phyloP scores from a whole-genome alignment of 805 yeast species.

The Yamadazyma sp. region DNA sequence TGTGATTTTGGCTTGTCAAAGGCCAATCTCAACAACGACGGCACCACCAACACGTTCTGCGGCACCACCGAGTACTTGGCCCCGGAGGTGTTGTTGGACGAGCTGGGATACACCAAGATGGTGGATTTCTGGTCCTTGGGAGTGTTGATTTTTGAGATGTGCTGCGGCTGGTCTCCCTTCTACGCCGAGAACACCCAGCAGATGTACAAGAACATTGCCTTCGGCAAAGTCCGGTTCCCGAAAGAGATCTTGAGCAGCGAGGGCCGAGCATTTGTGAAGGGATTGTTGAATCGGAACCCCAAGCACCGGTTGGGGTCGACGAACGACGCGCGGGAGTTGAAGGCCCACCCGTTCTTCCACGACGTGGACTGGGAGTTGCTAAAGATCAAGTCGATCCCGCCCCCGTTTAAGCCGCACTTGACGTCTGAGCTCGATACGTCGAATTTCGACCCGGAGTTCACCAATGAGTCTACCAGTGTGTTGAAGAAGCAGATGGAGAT shows the following conservation, averaged over 20 bases:
- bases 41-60: constrained; percentile 95
- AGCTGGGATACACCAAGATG: constrained; percentile 96
- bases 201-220: constrained; percentile 98
- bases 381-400: constrained; percentile 79
- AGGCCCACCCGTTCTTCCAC: constrained; percentile 87
- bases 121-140: constrained; percentile 99
- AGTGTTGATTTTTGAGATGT: constrained; percentile 96
- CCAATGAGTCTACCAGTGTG: constrained; percentile 83
- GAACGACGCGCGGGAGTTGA: constrained; percentile 88
- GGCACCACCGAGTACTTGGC: constrained; percentile 98
- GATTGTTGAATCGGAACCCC: constrained; percentile 92
- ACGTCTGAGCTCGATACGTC: constrained; percentile 91
- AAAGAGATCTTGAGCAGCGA: constrained; percentile 91
- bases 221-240: constrained; percentile 96
- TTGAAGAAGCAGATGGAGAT: constrained; percentile 64
- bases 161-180: constrained; percentile 99
- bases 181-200: constrained; percentile 97
- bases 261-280: constrained; percentile 94
- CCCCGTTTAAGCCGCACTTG: constrained; percentile 95
- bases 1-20: constrained; percentile 97
- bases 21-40: constrained; percentile 81
- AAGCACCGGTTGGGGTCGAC: constrained; percentile 89
- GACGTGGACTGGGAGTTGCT: constrained; percentile 90
- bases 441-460: constrained; percentile 97
- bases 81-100: constrained; percentile 93